Evolutionary conservation across 1,139 yeast genomes (phyloP).

Genomic region (Spencermartinsiella ligniputridi): DNA sequence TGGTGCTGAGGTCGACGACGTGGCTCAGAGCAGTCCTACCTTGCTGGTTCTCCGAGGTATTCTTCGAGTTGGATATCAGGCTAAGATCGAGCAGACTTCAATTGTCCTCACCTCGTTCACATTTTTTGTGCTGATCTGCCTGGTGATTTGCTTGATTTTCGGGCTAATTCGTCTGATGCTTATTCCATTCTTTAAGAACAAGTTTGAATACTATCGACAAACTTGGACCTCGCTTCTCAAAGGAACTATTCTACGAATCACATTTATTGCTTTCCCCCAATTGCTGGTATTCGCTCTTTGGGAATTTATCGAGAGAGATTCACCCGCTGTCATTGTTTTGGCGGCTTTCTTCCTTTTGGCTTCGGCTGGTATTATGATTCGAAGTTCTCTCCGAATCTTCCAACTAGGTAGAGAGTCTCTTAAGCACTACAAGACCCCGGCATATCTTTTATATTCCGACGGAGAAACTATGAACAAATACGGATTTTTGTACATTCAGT

Average conservation of each 20-base stretch:
- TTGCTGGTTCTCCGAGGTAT: slow-evolving; percentile 72
- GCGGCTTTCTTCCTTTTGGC: slow-evolving; percentile 68
- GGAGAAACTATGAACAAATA: slow-evolving; percentile 72
- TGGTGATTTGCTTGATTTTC: slow-evolving; percentile 27
- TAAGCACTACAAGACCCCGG: slow-evolving; percentile 77
- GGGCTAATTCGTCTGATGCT: slow-evolving; percentile 18
- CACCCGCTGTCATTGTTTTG: slow-evolving; percentile 77
- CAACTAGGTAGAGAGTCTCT: slow-evolving; percentile 67
- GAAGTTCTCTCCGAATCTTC: slow-evolving; percentile 69
- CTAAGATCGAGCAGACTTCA: slow-evolving; percentile 79
- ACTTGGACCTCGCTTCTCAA: slow-evolving; percentile 77
- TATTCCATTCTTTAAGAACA: slow-evolving; percentile 14
- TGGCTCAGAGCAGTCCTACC: slow-evolving; percentile 23
- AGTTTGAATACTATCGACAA: slow-evolving; percentile 57
- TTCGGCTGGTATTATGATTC: slow-evolving; percentile 54
- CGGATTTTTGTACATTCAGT: slow-evolving; percentile 90
- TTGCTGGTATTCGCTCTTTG: slow-evolving; percentile 74
- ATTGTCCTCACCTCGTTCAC: slow-evolving; percentile 82
- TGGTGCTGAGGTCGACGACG: slow-evolving; percentile 7
- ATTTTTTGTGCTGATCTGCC: slow-evolving; percentile 67
- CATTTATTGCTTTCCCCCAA: slow-evolving; percentile 57
- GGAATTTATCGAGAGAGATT: slow-evolving; percentile 83
- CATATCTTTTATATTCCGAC: slow-evolving; percentile 83
- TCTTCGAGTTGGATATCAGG: slow-evolving; percentile 83
- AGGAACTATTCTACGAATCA: slow-evolving; percentile 80